Evolutionary conservation across 2,329 filamentous ascomycete genomes (phyloP), one percentile per base, ranked within the genome.

Genomic region (Pseudogymnoascus sp.): DNA sequence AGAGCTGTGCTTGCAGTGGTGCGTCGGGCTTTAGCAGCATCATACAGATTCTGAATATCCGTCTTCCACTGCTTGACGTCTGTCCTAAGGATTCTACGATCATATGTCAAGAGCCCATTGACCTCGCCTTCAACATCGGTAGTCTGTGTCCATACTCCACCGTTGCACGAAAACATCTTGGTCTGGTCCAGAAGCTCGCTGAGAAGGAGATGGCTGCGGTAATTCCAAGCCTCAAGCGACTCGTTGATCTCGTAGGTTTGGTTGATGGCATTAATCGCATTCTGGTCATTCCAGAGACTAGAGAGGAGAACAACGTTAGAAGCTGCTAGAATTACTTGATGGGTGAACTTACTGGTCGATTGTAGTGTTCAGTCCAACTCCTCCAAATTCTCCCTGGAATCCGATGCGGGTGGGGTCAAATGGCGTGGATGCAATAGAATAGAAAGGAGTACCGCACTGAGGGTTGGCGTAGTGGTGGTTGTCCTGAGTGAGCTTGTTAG

Each of bases 51-150:
- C 67, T 80, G 72, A 50, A 88, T 87, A 69, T 88, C 85, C 0
- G 70, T 70, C 68, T 77, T 79, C 86, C 86, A 89, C 73, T 84
- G 81, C 6, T 75, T 72, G 40, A 77, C 74, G 64, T 89, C 76
- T 4, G 82, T 80, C 0, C 87, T 77, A 35, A 86, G 71, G 0
- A 87, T 64, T 0, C 86, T 77, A 1, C 87, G 81, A 71, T 90
- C 87, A 68, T 89, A 89, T 0, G 86, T 89, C 67, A 89, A 72
- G 63, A 91, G 75, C 0, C 88, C 88, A 67, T 90, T 91, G 7
- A 90, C 84, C 71, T 90, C 88, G 4, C 87, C 87, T 71, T 90
- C 87, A 0, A 90, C 87, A 68, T 90, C 88, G 0, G 85, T 88
- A 0, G 87, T 90, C 76, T 90, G 87, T 0, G 88, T 90, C 81